Percentiles rank a stretch among this genome's conserved stretches.
Evolutionary conservation across 2,329 filamentous ascomycete species (phyloP).

Genomic region (Dactylellina haptotyla): DNA sequence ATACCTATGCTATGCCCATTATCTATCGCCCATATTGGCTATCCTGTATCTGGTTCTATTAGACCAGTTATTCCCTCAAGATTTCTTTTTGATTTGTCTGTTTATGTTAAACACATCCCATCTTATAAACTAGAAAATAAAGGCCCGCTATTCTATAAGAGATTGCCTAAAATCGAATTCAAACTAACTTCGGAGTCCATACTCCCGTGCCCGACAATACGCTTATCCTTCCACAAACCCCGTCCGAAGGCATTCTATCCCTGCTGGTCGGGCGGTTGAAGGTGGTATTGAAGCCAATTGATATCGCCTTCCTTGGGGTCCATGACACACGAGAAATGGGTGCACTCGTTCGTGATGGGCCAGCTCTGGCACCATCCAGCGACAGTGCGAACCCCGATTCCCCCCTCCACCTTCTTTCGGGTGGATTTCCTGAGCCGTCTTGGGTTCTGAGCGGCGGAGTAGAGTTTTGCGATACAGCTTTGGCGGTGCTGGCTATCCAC

Average conservation of each 20-base stretch:
- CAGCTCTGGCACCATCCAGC: constrained; percentile 66
- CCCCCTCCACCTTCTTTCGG: constrained; percentile 56
- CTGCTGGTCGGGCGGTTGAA: constrained; percentile 12
- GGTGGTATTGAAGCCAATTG: constrained; percentile 61
- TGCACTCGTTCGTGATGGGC: constrained; percentile 69
- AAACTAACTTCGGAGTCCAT: constrained; percentile 27
- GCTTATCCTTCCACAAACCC: constrained; percentile 12
- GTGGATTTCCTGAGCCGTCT: constrained; percentile 1
- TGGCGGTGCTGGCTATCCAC: constrained; percentile 55
- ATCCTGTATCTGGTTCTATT: too few relatives aligned
- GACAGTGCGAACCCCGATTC: constrained; percentile 60
- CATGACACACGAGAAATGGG: constrained; percentile 70
- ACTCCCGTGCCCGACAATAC: constrained; percentile 11
- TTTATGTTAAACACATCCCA: too few relatives aligned
- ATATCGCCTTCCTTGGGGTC: constrained; percentile 66
- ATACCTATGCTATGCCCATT: too few relatives aligned
- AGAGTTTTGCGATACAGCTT: constrained; percentile 55
- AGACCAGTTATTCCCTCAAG: too few relatives aligned
- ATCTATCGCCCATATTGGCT: too few relatives aligned
- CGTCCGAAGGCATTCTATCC: constrained; percentile 8
- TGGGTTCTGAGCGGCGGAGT: constrained; percentile 35
- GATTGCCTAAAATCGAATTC: constrained; percentile 7
- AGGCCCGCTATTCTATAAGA: constrained; percentile 9
- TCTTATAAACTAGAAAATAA: too few relatives aligned
- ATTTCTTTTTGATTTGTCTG: too few relatives aligned